Percentiles rank a stretch among this genome's conserved stretches.
Evolutionary conservation across 495 filamentous ascomycete species (phyloP).

Genomic region (Apodospora peruviana): DNA sequence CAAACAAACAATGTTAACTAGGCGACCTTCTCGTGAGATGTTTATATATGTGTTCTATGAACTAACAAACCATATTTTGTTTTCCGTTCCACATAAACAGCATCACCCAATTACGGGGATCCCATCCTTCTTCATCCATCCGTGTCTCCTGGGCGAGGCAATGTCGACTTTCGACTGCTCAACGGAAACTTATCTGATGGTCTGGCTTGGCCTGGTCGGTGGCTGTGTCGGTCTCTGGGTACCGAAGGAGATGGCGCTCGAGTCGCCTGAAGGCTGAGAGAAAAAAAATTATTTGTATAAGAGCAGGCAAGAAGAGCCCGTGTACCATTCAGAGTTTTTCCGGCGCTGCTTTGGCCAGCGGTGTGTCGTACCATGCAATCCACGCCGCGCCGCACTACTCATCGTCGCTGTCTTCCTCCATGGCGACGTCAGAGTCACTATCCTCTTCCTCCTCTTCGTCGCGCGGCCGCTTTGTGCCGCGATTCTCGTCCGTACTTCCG

Average conservation of each 20-base stretch:
- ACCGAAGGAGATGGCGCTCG: slow-evolving; percentile 50
- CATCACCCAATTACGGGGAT: slow-evolving; percentile 72
- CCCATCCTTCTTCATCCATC: slow-evolving; percentile 78
- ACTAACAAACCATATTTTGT: slow-evolving; percentile 36
- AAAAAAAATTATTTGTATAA: no score
- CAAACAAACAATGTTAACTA: slow-evolving; percentile 45
- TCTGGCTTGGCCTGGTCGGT: slow-evolving; percentile 77
- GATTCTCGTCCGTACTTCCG: slow-evolving; percentile 34
- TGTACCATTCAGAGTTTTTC: no score
- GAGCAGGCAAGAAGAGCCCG: no score
- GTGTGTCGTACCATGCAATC: background rate
- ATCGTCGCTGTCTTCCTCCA: slow-evolving; percentile 66
- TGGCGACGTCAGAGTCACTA: slow-evolving; percentile 61
- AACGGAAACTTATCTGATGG: slow-evolving; percentile 63
- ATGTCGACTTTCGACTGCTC: slow-evolving; percentile 54
- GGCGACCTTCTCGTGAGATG: slow-evolving; percentile 27
- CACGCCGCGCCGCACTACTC: slow-evolving; percentile 31
- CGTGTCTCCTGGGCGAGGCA: slow-evolving; percentile 77
- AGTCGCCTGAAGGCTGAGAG: slow-evolving; percentile 6
- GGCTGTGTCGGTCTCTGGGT: slow-evolving; percentile 66
- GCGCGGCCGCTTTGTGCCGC: slow-evolving; percentile 61
- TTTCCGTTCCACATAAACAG: slow-evolving; percentile 31
- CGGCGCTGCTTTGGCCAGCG: no score
- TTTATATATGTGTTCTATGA: slow-evolving; percentile 19
- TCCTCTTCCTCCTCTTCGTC: slow-evolving; percentile 53